A percentile compares a stretch with the other conserved stretches of the same genome.
Evolutionary conservation across 2,329 filamentous ascomycete genomes (phyloP).

Genomic region (Laburnicola sp.): DNA sequence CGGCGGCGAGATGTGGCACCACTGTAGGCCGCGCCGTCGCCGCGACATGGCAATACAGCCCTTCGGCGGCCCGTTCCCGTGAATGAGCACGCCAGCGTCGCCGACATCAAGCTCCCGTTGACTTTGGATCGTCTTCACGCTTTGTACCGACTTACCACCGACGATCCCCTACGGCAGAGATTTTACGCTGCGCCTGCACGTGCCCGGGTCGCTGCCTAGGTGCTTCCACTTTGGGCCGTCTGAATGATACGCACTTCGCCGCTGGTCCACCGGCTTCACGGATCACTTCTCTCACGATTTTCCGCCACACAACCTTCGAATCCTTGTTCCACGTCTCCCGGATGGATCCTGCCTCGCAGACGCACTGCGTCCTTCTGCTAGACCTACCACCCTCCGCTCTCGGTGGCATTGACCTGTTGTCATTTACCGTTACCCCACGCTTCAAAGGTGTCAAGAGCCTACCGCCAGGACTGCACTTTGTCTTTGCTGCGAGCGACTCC

Average conservation of each 20-base stretch:
- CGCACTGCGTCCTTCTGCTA: constrained; percentile 48
- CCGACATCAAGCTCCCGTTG: neutral
- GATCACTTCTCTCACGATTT: constrained; percentile 35
- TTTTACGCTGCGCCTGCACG: constrained; percentile 9
- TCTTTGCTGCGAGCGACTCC: constrained; percentile 62
- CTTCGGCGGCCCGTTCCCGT: too few relatives aligned
- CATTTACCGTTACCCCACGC: constrained; percentile 64
- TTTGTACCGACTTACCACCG: neutral
- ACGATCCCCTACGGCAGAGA: neutral
- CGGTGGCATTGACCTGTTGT: constrained; percentile 60
- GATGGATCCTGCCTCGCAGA: constrained; percentile 41
- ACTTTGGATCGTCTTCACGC: neutral
- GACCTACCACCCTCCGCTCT: constrained; percentile 51
- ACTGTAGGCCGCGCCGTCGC: too few relatives aligned
- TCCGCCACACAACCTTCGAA: constrained; percentile 41
- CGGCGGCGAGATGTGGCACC: too few relatives aligned
- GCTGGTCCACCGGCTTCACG: constrained; percentile 2
- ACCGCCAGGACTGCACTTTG: constrained; percentile 62
- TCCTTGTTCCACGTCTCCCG: constrained; percentile 38
- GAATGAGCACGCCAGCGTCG: neutral
- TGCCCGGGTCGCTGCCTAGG: neutral
- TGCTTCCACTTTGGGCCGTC: neutral
- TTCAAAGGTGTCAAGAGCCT: constrained; percentile 65
- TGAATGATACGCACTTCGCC: constrained; percentile 2
- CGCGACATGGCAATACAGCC: too few relatives aligned